Evolutionary conservation across 345 rosid genomes (phyloP), one percentile per base, ranked within the genome.

Genomic region (Kandelia obovata): DNA sequence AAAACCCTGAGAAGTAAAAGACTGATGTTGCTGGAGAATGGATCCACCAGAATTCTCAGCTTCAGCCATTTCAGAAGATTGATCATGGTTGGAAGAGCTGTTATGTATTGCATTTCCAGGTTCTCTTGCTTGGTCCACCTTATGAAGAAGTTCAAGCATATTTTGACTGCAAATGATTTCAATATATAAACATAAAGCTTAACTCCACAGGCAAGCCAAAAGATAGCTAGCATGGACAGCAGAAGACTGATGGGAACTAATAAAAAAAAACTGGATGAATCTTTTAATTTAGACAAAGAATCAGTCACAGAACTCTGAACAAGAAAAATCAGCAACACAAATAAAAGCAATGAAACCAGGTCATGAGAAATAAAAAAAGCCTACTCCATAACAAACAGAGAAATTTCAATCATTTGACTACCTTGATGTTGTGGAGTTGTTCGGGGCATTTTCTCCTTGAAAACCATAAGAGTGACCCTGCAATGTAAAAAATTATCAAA

Each of bases 61-160:
- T 71, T 88, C 87, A 67, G 78, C 80, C 69, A 77, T 75, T 77
- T 84, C 82, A 51, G 80, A 75, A 53, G 74, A 69, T 62, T 71
- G 83, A 79, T 75, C 78, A 62, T 39, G 68, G 53, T 77, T 80
- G 47, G 81, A 75, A 64, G 91, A 85, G 73, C 83, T 78, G 60
- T 82, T 65, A 61, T 77, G 82, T 57, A 79, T 64, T 68, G 80
- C 82, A 69, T 77, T 70, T 58, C 79, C 81, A 69, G 56, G 77
- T 53, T 87, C 90, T 71, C 75, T 73, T 37, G 90, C 75, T 53
- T 85, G 88, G 77, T 91, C 90, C 76, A 91, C 90, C 87, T 94
- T 94, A 76, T 87, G 87, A 77, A 91, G 89, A 76, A 91, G 97
- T 80, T 94, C 95, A 72, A 91, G 87, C 95, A 94, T 88, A 69